Evolutionary conservation across 257 asterid species (phyloP).

Genomic region (Apocynum venetum): DNA sequence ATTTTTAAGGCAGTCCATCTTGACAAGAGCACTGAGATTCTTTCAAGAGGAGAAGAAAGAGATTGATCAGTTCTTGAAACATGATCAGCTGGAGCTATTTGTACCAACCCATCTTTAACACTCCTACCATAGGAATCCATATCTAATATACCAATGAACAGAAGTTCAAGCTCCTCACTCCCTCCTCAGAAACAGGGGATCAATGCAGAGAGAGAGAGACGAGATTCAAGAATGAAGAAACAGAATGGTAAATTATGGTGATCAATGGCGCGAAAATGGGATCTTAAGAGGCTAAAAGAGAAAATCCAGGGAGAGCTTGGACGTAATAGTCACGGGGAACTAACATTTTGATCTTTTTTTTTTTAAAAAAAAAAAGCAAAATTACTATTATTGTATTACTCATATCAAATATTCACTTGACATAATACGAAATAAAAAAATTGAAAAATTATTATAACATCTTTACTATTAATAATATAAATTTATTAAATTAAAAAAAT

Average conservation of each 20-base stretch:
- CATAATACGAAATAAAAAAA: too few relatives aligned
- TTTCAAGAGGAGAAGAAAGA: conserved; percentile 15
- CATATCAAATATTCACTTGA: too few relatives aligned
- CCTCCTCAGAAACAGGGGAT: background rate
- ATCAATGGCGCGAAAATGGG: conserved; percentile 18
- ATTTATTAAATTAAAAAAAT: too few relatives aligned
- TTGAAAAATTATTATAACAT: too few relatives aligned
- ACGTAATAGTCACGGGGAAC: background rate
- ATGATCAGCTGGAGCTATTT: background rate
- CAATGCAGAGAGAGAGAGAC: background rate
- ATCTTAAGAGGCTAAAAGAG: background rate
- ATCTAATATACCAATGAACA: background rate
- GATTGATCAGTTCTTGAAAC: background rate
- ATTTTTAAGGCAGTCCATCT: conserved; percentile 45
- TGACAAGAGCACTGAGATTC: conserved; percentile 33
- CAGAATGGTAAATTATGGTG: background rate
- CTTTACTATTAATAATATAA: too few relatives aligned
- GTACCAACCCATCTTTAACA: background rate
- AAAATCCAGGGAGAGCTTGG: conserved; percentile 8
- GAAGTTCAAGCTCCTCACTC: background rate
- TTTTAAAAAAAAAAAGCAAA: too few relatives aligned
- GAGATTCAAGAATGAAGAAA: background rate
- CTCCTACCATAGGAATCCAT: conserved; percentile 9
- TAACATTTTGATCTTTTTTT: background rate
- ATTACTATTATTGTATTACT: too few relatives aligned